Percentiles rank a stretch among this genome's conserved stretches.
Evolutionary conservation across 2,329 filamentous ascomycete species (phyloP).

Genomic region (Fusarium incarnatum): DNA sequence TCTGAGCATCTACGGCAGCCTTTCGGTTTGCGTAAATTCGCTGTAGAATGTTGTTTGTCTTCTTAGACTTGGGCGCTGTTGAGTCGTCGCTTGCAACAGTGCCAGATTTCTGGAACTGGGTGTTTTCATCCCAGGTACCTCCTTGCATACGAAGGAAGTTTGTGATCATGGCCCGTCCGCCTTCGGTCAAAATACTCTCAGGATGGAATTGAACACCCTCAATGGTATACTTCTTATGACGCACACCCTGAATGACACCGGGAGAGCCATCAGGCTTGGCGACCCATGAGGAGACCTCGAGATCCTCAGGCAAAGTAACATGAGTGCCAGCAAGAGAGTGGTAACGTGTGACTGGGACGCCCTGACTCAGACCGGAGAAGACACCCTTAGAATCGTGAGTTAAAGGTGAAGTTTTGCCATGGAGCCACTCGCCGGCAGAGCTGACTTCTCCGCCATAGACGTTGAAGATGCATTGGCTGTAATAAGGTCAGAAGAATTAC

Average conservation of each 20-base stretch:
- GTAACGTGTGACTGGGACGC: slow-evolving; percentile 90
- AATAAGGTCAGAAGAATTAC: slow-evolving; percentile 2
- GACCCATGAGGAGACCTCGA: slow-evolving; percentile 94
- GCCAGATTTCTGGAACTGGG: slow-evolving; percentile 62
- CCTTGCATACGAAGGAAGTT: slow-evolving; percentile 92
- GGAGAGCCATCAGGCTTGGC: slow-evolving; percentile 79
- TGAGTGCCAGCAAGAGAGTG: slow-evolving; percentile 96
- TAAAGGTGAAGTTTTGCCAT: slow-evolving; percentile 94
- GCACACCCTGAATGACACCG: slow-evolving; percentile 94
- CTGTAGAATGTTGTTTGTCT: slow-evolving; percentile 88
- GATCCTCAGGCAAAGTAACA: slow-evolving; percentile 82
- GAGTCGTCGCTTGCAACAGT: slow-evolving; percentile 45
- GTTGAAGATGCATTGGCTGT: slow-evolving; percentile 92
- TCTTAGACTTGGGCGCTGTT: slow-evolving; percentile 61
- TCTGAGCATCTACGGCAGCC: slow-evolving; percentile 81
- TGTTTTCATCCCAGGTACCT: slow-evolving; percentile 91
- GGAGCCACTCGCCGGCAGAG: slow-evolving; percentile 94
- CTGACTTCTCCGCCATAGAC: slow-evolving; percentile 91
- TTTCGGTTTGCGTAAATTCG: slow-evolving; percentile 88
- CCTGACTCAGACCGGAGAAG: slow-evolving; percentile 82
- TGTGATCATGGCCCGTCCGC: slow-evolving; percentile 88
- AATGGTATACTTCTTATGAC: slow-evolving; percentile 90
- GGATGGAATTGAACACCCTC: slow-evolving; percentile 99
- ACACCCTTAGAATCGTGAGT: slow-evolving; percentile 93
- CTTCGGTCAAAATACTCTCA: slow-evolving; percentile 93